Conservation (phyloP, 805 yeast species). For the Candida argentea region DNA sequence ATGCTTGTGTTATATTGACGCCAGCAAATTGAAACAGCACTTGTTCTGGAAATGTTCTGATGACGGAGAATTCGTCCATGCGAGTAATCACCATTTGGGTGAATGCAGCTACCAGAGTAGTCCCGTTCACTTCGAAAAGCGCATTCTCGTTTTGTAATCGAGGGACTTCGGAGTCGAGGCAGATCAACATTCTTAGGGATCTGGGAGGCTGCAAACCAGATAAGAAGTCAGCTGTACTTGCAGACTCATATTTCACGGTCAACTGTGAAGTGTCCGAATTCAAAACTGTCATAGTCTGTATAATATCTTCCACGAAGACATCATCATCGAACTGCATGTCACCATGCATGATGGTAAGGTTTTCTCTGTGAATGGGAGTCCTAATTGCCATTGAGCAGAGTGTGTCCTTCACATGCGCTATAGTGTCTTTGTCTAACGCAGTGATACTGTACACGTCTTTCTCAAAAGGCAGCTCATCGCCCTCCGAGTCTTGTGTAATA, state of each 20-base stretch:
- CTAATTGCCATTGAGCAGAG: not conserved
- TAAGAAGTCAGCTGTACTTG: too few relatives aligned
- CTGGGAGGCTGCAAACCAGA: constrained; percentile 1
- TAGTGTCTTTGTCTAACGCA: not conserved
- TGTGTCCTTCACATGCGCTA: too few relatives aligned
- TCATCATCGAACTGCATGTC: not conserved
- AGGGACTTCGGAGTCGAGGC: constrained; percentile 8
- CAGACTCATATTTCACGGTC: too few relatives aligned
- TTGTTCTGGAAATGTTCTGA: constrained; percentile 19
- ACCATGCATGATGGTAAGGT: too few relatives aligned
- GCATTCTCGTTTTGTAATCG: constrained; percentile 9
- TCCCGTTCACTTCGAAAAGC: constrained; percentile 12
- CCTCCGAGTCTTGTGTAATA: too few relatives aligned
- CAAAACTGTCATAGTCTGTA: constrained; percentile 7
- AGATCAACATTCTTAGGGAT: constrained; percentile 11
- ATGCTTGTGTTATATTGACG: constrained; percentile 1
- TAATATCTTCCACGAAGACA: constrained; percentile 3
- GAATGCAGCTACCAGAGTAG: constrained; percentile 12
- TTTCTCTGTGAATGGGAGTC: constrained; percentile 1
- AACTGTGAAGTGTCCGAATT: constrained; percentile 20
- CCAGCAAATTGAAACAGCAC: constrained; percentile 8
- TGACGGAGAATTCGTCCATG: constrained; percentile 12
- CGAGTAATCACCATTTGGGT: constrained; percentile 11
- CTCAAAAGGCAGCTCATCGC: too few relatives aligned
- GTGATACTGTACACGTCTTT: not conserved